Evolutionary conservation across 805 yeast genomes (phyloP).

Genomic region (Cyberlindnera xylosilytica): DNA sequence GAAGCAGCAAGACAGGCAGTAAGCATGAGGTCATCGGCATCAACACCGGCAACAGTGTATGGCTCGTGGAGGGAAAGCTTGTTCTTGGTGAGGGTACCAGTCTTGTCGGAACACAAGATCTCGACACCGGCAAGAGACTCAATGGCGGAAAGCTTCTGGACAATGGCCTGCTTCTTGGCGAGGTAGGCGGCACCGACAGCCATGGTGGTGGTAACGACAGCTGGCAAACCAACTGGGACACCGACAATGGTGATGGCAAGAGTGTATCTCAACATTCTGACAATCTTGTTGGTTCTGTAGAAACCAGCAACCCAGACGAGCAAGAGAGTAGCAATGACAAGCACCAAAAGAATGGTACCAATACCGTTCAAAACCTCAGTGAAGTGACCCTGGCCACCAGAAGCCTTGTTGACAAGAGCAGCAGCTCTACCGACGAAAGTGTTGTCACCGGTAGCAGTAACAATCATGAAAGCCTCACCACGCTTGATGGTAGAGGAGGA

Average conservation of each 20-base stretch:
- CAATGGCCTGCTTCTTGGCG: slow-evolving; percentile 96
- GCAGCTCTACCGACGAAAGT: slow-evolving; percentile 98
- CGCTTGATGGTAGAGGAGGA: slow-evolving; percentile 94
- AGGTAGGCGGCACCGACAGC: slow-evolving; percentile 99
- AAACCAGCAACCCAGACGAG: slow-evolving; percentile 91
- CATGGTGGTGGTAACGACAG: slow-evolving; percentile 98
- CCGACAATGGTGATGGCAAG: slow-evolving; percentile 95
- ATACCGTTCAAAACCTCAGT: slow-evolving; percentile 97
- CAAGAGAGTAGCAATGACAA: slow-evolving; percentile 83
- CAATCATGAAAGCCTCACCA: slow-evolving; percentile 93
- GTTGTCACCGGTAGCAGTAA: slow-evolving; percentile 92
- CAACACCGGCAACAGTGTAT: slow-evolving; percentile 96
- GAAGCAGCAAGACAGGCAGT: slow-evolving; percentile 98
- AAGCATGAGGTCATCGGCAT: slow-evolving; percentile 92
- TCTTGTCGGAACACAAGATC: slow-evolving; percentile 95
- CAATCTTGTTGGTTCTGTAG: slow-evolving; percentile 89
- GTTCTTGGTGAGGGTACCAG: slow-evolving; percentile 98
- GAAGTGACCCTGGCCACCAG: slow-evolving; percentile 92
- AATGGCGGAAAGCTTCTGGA: slow-evolving; percentile 93
- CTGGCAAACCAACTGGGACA: slow-evolving; percentile 98
- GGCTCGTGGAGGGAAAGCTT: slow-evolving; percentile 95
- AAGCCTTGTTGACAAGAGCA: slow-evolving; percentile 90
- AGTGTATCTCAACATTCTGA: slow-evolving; percentile 85
- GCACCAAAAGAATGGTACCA: slow-evolving; percentile 86
- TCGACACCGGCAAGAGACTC: slow-evolving; percentile 98